phyloP scores from a whole-genome alignment of 139 green algal genomes.

The Raphidocelis subcapitata region DNA sequence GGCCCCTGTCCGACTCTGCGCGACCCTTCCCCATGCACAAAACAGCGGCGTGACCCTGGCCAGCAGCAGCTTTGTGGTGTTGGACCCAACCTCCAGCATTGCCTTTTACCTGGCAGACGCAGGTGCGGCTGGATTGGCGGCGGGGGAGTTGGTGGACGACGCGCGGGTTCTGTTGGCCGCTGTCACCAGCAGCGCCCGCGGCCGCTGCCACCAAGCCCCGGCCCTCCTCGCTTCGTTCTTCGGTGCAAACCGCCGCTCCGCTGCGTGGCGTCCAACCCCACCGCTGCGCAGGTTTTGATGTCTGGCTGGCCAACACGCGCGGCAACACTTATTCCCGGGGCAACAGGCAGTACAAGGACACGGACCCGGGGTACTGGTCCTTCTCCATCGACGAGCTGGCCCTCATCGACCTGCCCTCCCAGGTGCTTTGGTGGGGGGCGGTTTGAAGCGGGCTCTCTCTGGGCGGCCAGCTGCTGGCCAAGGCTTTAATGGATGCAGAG shows the following conservation, averaged over 20 bases:
- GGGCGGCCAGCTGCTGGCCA: neutral
- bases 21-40: slow-evolving; percentile 58
- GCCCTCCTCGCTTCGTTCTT: too few relatives aligned
- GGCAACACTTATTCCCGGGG: slow-evolving; percentile 53
- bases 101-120: slow-evolving; percentile 80
- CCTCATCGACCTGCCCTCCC: slow-evolving; percentile 58
- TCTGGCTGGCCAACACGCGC: slow-evolving; percentile 61
- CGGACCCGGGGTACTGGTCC: slow-evolving; percentile 21
- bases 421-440: neutral
- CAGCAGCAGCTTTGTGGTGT: slow-evolving; percentile 70
- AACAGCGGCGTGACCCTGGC: slow-evolving; percentile 75
- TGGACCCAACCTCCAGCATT: slow-evolving; percentile 51
- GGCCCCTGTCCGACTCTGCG: neutral
- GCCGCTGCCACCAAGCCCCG: too few relatives aligned
- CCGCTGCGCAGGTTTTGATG: slow-evolving; percentile 45
- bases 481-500: neutral
- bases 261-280: neutral
- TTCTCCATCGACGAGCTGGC: slow-evolving; percentile 47
- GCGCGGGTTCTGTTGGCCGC: slow-evolving; percentile 9
- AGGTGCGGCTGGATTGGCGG: slow-evolving; percentile 48
- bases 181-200: neutral
- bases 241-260: neutral
- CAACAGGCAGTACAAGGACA: slow-evolving; percentile 24
- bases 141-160: too few relatives aligned
- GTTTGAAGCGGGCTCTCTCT: too few relatives aligned